These are phyloP conservation scores for Nyssa sinensis DNA, from an alignment of 148 eudicot species.

Conservation along the genomic window DNA sequence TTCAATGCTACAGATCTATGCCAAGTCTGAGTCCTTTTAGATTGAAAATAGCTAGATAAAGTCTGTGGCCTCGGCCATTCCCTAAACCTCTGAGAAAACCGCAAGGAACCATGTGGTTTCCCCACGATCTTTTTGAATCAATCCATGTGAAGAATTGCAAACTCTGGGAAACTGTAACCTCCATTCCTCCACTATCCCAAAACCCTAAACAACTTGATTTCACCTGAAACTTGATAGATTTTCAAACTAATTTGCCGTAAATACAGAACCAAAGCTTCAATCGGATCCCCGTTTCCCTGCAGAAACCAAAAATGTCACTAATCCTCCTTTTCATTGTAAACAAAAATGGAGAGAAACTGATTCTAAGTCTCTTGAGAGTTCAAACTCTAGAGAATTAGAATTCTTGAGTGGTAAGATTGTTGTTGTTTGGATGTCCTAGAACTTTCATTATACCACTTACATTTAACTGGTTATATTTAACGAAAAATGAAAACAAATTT, in stretches of 20 bases:
- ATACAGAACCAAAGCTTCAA: not conserved
- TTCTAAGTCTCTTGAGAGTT: too few relatives aligned
- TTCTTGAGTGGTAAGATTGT: too few relatives aligned
- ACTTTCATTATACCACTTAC: too few relatives aligned
- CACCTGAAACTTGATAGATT: not conserved
- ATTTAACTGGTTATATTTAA: too few relatives aligned
- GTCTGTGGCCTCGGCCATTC: conserved; percentile 29
- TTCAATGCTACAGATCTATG: conserved; percentile 27
- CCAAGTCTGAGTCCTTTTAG: conserved; percentile 23
- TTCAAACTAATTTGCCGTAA: too few relatives aligned
- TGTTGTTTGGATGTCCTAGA: too few relatives aligned
- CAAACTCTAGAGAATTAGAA: too few relatives aligned
- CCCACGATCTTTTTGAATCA: conserved; percentile 32
- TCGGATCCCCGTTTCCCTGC: not conserved
- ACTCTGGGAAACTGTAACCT: conserved; percentile 45
- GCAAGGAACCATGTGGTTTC: conserved; percentile 38
- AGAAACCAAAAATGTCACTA: not conserved
- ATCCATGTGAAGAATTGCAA: conserved; percentile 46
- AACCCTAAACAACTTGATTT: not conserved
- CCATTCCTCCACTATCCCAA: conserved; percentile 31
- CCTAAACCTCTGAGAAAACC: conserved; percentile 33
- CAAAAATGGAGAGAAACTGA: not conserved
- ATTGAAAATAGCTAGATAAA: conserved; percentile 27
- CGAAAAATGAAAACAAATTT: too few relatives aligned
- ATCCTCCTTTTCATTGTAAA: not conserved